phyloP scores from a whole-genome alignment of 305 asterid genomes.

The Coffea humblotiana region DNA sequence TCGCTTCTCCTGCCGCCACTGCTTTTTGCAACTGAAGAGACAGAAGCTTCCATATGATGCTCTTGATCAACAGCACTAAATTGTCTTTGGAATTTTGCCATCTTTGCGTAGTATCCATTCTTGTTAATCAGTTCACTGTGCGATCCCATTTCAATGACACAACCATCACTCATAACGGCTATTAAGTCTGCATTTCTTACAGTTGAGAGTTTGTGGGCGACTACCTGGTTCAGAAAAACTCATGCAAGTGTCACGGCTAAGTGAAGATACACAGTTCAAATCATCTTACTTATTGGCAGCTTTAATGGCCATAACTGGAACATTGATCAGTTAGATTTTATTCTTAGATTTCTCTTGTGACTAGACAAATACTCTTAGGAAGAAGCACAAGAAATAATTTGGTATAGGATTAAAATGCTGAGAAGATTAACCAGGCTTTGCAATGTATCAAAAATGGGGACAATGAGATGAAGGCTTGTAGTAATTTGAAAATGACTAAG shows the following conservation, averaged over 20 bases:
- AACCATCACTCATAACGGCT: constrained; percentile 58
- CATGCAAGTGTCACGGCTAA: neutral
- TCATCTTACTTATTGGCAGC: neutral
- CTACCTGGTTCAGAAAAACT: constrained; percentile 47
- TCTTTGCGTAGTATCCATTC: constrained; percentile 60
- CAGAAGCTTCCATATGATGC: constrained; percentile 25
- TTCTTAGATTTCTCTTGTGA: neutral
- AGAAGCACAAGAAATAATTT: neutral
- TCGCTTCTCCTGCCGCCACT: constrained; percentile 51
- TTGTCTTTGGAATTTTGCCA: constrained; percentile 68
- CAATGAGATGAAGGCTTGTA: neutral
- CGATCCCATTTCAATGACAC: constrained; percentile 58
- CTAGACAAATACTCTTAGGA: neutral
- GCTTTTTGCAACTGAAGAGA: constrained; percentile 51
- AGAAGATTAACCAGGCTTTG: neutral
- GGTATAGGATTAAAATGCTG: no score
- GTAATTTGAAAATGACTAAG: neutral
- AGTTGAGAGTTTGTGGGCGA: constrained; percentile 89
- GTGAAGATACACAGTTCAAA: neutral
- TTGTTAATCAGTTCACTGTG: constrained; percentile 58
- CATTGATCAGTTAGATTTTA: neutral
- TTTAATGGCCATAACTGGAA: neutral
- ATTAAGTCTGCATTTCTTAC: constrained; percentile 71
- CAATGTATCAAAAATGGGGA: neutral
- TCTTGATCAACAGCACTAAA: constrained; percentile 59